Base-by-base conservation (phyloP, 2,329 filamentous ascomycete genomes). In the Balansia obtecta region DNA sequence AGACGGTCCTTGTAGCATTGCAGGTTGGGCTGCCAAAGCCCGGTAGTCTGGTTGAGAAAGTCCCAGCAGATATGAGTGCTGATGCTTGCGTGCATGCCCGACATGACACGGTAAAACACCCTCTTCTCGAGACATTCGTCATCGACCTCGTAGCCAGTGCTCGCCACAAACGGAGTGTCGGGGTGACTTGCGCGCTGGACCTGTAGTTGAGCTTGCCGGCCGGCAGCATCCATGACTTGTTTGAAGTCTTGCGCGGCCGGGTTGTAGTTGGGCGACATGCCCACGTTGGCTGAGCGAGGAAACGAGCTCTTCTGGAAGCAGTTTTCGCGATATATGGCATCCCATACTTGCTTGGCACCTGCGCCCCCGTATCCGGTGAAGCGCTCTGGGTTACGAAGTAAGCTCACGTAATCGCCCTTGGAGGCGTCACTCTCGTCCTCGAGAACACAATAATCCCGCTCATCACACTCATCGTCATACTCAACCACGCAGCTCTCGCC, bases 41-140 rank as follows among this genome's bases (percentile, higher is more conserved):
- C 93, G 0, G 91, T 96, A 1, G 86, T 89, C 70, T 96, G 89
- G 68, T 98, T 96, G 55, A 97, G 73, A 61, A 93, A 95, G 61
- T 97, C 86, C 82, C 86, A 93, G 76, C 93, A 98, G 41, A 98
- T 74, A 68, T 98, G 93, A 0, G 90, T 87, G 56, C 88, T 95
- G 66, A 98, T 98, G 56, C 90, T 95, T 15, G 93, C 88, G 67
- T 98, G 93, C 93, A 98, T 96, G 42, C 93, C 93, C 48, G 89
- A 95, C 54, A 98, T 82, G 55, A 98, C 82, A 7, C 90, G 80
- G 69, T 97, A 93, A 66, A 98, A 98, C 38, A 97, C 93, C n/a
- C 93, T 85, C 76, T 98, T 97, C 73, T 98, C 93, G 22, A 98
- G 71, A 61, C 93, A 98, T 63, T 95, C 87, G 58, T 96, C 90